Evolutionary conservation across 371 early-diverging fungal genomes (phyloP), one percentile per base, ranked within the genome.

Genomic region (Zopfochytrium polystomum): DNA sequence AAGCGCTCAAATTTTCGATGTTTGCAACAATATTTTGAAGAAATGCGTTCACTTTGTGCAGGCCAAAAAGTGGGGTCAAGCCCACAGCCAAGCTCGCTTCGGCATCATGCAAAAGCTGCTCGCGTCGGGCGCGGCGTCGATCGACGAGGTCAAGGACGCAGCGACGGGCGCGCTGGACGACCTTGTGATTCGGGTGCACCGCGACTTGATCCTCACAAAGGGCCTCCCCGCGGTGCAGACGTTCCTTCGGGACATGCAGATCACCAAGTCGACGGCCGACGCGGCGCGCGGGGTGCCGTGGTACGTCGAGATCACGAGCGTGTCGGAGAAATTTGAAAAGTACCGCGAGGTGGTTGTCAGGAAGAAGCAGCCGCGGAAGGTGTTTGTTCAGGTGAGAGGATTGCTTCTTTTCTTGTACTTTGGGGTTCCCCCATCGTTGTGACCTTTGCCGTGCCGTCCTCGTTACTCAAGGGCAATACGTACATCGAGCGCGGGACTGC

Each of bases 1-100:
- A n/a, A n/a, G n/a, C n/a, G 0, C 32, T 27, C 2, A 52, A n/a
- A 9, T 0, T n/a, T 38, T 32, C 34, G 13, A 46, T 30, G 6
- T 6, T 56, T 7, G 29, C 43, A 53, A n/a, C 33, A 57, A n/a
- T n/a, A n/a, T n/a, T n/a, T n/a, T n/a, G n/a, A n/a, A n/a, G n/a
- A n/a, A n/a, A n/a, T n/a, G n/a, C n/a, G n/a, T n/a, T n/a, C n/a
- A n/a, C n/a, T n/a, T n/a, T n/a, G n/a, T n/a, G n/a, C n/a, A n/a
- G 49, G 67, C 35, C 34, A 54, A 59, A 45, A 60, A 65, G 43
- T 72, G 72, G 72, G 81, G 80, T n/a, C 84, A 84, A 70, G 83
- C 84, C 3, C 84, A 86, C 57, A 80, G 80, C 79, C 82, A 78
- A 51, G 86, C 81, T 13, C 82, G 86, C 22, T 84, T 73, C 67